Evolutionary conservation across 2,329 filamentous ascomycete species (phyloP), one percentile per base, ranked within the genome.

Genomic region (Cladorrhinum sp.): DNA sequence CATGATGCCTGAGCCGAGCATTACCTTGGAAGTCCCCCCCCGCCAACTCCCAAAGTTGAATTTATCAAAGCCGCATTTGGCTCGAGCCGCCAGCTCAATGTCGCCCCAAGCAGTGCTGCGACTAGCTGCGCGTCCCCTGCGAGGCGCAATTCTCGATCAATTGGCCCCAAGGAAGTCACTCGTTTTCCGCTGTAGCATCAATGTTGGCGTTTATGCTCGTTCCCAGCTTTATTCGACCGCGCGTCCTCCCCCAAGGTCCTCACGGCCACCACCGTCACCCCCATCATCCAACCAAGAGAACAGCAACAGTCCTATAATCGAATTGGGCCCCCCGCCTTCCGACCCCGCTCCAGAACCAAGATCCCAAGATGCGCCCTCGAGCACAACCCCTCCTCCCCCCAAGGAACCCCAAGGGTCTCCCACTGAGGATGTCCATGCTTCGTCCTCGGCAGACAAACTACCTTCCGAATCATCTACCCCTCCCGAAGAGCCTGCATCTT

Each of bases 201-300:
- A 39, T 33, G 51, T 56, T 26, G 21, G 50, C 24, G 63, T 64
- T 52, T 60, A 60, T 51, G 23, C 64, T 26, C 68, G 64, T 16
- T 55, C 67, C 5, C 71, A 70, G 2, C 68, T 70, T 28, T 75
- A 68, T 56, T 76, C 75, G 42, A 70, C 64, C 30, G 59, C 70
- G 16, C 69, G 68, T 21, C 66, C 68, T 8, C 67, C 64, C 1
- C 68, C 42, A 26, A 58, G 60, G 56, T 26, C 51, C 5, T 57
- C 58, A 23, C 61, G 55, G 24, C 63, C 61, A 20, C 49, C 59
- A n/a, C n/a, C 42, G 18, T 46, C 42, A 46, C 42, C 42, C 3
- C 16, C 16, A 46, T 18, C 42, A 3, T 46, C 42, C 3, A 26
- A 20, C 18, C 28, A 48, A 48, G 55, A 62, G 23, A 48, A 55